Evolutionary conservation across 805 yeast genomes (phyloP).

Genomic region (Sugiyamaella smithiae): DNA sequence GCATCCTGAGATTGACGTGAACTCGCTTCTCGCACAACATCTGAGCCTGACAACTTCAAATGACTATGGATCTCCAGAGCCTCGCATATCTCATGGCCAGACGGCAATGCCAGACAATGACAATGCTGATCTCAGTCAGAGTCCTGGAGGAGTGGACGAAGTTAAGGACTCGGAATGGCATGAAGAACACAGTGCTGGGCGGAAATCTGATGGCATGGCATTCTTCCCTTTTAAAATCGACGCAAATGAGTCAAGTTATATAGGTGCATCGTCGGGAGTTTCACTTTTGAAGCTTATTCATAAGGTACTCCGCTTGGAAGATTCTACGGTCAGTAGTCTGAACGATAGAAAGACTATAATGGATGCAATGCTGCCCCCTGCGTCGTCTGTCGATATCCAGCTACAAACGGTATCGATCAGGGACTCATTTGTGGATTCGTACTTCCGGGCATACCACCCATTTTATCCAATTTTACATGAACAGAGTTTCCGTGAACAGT

Average conservation of each 20-base stretch:
- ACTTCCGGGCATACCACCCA: conserved; percentile 53
- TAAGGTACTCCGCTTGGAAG: conserved; percentile 1
- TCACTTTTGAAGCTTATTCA: conserved; percentile 10
- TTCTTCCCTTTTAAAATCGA: conserved; percentile 51
- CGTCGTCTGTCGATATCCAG: conserved; percentile 33
- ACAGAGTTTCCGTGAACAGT: conserved; percentile 45
- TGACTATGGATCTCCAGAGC: background rate
- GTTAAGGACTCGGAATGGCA: conserved; percentile 34
- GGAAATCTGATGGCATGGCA: conserved; percentile 44
- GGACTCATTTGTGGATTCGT: conserved; percentile 41
- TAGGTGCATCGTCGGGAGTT: conserved; percentile 23
- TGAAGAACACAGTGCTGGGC: conserved; percentile 58
- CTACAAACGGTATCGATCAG: conserved; percentile 12
- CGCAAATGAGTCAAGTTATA: conserved; percentile 38
- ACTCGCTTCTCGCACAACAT: conserved; percentile 26
- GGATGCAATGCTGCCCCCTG: conserved; percentile 15
- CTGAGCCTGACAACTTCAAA: background rate
- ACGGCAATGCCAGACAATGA: background rate
- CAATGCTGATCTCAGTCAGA: conserved; percentile 45
- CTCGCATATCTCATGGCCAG: background rate
- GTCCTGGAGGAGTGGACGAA: conserved; percentile 35
- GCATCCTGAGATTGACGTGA: conserved; percentile 44
- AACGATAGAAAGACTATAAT: conserved; percentile 1
- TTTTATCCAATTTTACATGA: conserved; percentile 55
- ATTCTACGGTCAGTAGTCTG: background rate